These are phyloP conservation scores for Stachybotrys chartarum DNA, from an alignment of 2,329 filamentous ascomycete genomes.

Conservation along the genomic window DNA sequence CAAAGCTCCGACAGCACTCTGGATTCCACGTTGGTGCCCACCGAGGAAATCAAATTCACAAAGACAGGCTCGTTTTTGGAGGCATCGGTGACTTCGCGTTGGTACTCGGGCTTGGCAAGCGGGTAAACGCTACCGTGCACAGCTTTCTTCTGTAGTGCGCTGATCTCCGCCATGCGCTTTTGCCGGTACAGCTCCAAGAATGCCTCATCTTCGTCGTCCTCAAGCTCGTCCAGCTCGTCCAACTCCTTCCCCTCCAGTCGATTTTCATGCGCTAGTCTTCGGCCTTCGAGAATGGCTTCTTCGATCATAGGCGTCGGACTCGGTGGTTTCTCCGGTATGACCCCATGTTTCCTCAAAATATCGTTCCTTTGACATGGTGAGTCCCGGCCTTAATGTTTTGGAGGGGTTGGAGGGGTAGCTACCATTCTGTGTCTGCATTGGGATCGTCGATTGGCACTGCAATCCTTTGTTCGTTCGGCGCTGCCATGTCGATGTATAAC, in stretches of 20 bases:
- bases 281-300: conserved; percentile 81
- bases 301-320: conserved; percentile 95
- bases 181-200: conserved; percentile 85
- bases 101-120: conserved; percentile 89
- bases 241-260: conserved; percentile 89
- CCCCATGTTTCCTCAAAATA: conserved; percentile 89
- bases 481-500: conserved; percentile 42
- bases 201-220: conserved; percentile 90
- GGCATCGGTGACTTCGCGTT: conserved; percentile 83
- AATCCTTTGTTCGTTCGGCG: conserved; percentile 56
- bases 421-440: conserved; percentile 98
- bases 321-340: conserved; percentile 96
- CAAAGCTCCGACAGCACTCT: conserved; percentile 78
- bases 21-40: conserved; percentile 78
- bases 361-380: conserved; percentile 67
- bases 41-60: conserved; percentile 74
- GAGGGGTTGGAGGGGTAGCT: conserved; percentile 19
- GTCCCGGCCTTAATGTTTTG: not conserved
- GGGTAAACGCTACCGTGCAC: conserved; percentile 89
- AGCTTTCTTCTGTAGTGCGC: conserved; percentile 65
- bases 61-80: conserved; percentile 63
- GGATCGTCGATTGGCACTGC: conserved; percentile 87
- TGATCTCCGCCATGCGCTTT: conserved; percentile 80
- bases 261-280: conserved; percentile 81
- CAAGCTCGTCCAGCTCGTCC: conserved; percentile 86